Base-by-base conservation (phyloP, 345 rosid genomes). In the Linum tenue region DNA sequence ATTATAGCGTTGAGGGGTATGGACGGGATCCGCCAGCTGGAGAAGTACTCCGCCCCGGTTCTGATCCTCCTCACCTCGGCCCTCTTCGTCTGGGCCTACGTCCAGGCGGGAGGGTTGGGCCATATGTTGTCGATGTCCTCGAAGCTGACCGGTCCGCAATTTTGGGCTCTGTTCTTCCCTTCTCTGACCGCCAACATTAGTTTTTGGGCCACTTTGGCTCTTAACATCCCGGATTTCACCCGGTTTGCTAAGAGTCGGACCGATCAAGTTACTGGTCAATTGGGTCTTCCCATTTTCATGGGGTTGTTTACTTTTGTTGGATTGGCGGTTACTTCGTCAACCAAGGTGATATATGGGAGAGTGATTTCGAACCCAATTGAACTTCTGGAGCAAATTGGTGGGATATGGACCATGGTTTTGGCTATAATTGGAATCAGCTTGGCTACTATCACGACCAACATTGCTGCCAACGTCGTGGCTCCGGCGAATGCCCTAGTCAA, bases 401-500 rank as follows among this genome's bases (percentile, higher is more conserved):
- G 98, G 37, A 38, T 81, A 0, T 68, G 78, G 12, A 90, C 91
- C 14, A 86, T 50, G 64, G 56, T 84, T 2, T 75, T 92, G 1
- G 86, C 90, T 10, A 92, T 92, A 22, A 0, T 88, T 3, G 98
- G 98, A 36, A 90, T 92, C 61, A 82, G 88, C 43, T 78, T 92
- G 0, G 96, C 98, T 22, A 92, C 97, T 37, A 65, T 88, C 67
- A 86, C 96, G 17, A 92, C 97, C 36, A 92, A 92, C 74, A 90
- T 90, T 39, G 98, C 96, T 31, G 98, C 98, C 42, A 92, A 92
- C 56, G 94, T 88, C 2, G 85, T 92, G 7, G 96, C 97, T 3
- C 98, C 97, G 0, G 98, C 97, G 9, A 92, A 90, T 67, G 98
- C 96, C 5, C 82, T 92, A 0, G 94, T 87, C 67, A 92, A 90